These are phyloP conservation scores for Letharia lupina DNA, from an alignment of 495 filamentous ascomycete genomes.

Conservation along the genomic window DNA sequence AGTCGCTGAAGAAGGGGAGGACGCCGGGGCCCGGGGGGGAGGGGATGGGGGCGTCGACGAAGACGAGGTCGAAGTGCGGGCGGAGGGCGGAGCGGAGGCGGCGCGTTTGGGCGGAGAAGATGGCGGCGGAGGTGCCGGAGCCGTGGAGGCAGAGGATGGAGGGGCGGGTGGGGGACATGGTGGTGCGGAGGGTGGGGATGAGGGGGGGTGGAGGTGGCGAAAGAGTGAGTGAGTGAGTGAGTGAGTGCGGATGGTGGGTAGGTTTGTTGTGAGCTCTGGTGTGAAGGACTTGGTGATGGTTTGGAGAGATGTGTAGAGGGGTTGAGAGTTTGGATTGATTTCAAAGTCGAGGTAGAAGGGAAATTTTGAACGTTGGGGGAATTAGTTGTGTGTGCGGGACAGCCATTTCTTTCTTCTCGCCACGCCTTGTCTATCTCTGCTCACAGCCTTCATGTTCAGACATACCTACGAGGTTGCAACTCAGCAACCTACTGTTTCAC, in stretches of 20 bases:
- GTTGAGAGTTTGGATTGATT: background rate
- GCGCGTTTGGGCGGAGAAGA: slow-evolving; percentile 27
- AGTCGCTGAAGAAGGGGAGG: background rate
- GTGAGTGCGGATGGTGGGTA: no score
- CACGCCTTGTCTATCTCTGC: background rate
- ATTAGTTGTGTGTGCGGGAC: background rate
- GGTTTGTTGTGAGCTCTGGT: no score
- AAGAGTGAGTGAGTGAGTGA: no score
- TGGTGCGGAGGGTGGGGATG: no score
- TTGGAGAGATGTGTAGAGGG: background rate
- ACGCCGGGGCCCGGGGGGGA: background rate
- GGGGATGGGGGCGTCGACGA: background rate
- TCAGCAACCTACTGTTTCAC: background rate
- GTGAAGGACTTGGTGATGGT: no score
- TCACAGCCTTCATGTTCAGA: background rate
- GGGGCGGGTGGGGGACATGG: background rate
- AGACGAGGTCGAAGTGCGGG: slow-evolving; percentile 15
- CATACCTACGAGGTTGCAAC: background rate
- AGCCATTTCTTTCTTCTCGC: background rate
- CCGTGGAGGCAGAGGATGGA: slow-evolving; percentile 17
- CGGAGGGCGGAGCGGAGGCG: slow-evolving; percentile 13
- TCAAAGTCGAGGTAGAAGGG: background rate
- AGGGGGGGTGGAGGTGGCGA: no score
- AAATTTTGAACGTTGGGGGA: background rate
- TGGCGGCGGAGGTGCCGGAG: slow-evolving; percentile 10